Conservation (phyloP, 75 land plant species). For the Adiantum capillusveneris region DNA sequence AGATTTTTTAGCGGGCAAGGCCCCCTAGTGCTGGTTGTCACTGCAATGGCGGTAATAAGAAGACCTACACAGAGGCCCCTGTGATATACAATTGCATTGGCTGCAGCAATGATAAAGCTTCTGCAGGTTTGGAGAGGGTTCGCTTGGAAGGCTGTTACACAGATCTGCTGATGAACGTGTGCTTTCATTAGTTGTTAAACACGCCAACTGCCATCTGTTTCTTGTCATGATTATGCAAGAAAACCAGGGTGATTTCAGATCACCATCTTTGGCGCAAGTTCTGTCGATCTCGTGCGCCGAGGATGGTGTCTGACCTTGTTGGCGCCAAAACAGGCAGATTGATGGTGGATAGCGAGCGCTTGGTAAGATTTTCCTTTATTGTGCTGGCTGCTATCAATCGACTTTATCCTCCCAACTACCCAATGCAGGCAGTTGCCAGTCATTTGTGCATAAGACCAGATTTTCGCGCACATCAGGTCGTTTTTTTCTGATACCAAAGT, state of each 20-base stretch:
- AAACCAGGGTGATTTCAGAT: constrained; percentile 39
- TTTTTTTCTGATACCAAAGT: constrained; percentile 44
- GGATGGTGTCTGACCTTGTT: constrained; percentile 39
- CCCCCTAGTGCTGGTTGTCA: too few species aligned
- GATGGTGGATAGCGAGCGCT: constrained; percentile 64
- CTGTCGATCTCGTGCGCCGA: constrained; percentile 60
- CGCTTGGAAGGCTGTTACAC: too few species aligned
- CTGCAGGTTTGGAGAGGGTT: too few species aligned
- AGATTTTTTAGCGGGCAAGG: too few species aligned
- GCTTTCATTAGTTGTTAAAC: constrained; percentile 44
- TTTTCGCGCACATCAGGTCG: constrained; percentile 76
- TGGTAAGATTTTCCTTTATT: constrained; percentile 55
- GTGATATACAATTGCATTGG: too few species aligned
- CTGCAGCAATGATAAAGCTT: too few species aligned
- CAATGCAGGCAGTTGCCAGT: constrained; percentile 22
- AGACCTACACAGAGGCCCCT: too few species aligned
- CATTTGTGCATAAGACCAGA: constrained; percentile 49
- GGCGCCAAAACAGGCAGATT: constrained; percentile 21
- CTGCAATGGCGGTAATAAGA: too few species aligned
- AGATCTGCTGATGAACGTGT: constrained; percentile 19
- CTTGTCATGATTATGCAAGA: constrained; percentile 46
- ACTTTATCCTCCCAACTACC: constrained; percentile 10
- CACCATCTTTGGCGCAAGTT: constrained; percentile 60
- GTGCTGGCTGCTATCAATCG: constrained; percentile 45
- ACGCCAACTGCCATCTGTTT: constrained; percentile 57